Evolutionary conservation across 2,329 filamentous ascomycete genomes (phyloP).

Genomic region (Dactylonectria macrodidyma): DNA sequence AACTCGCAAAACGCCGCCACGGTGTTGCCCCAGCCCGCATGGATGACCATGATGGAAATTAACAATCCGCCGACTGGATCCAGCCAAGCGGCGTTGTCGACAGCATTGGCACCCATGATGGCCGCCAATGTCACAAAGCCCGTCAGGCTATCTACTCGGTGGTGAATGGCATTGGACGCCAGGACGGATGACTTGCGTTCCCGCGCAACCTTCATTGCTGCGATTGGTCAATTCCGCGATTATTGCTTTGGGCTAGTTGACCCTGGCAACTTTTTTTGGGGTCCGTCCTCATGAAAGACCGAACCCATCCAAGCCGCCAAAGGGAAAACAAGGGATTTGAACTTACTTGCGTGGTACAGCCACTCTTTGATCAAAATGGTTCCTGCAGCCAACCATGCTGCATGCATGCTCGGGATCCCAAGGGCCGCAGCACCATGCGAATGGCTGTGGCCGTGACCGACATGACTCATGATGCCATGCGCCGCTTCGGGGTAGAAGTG

Average conservation of each 20-base stretch:
- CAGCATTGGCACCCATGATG: constrained; percentile 89
- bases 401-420: constrained; percentile 86
- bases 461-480: constrained; percentile 75
- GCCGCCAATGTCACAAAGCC: constrained; percentile 92
- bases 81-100: constrained; percentile 90
- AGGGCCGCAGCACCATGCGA: constrained; percentile 63
- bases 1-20: constrained; percentile 86
- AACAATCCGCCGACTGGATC: constrained; percentile 94
- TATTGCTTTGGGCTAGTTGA: constrained; percentile 16
- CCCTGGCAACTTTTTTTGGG: constrained; percentile 5
- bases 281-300: constrained; percentile 2
- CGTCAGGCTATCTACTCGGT: constrained; percentile 95
- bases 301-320: constrained; percentile 1
- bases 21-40: constrained; percentile 90
- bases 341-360: constrained; percentile 95
- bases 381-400: constrained; percentile 92
- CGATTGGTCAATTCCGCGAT: constrained; percentile 45
- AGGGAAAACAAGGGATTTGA: background rate
- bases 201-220: constrained; percentile 94
- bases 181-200: constrained; percentile 96
- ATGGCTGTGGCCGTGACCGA: constrained; percentile 76
- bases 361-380: constrained; percentile 96
- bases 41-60: constrained; percentile 94
- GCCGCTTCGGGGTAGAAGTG: constrained; percentile 80
- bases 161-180: constrained; percentile 95